Percentiles rank a stretch among this genome's conserved stretches.
Evolutionary conservation across 2,329 filamentous ascomycete species (phyloP).

Genomic region (Venturia nashicola): DNA sequence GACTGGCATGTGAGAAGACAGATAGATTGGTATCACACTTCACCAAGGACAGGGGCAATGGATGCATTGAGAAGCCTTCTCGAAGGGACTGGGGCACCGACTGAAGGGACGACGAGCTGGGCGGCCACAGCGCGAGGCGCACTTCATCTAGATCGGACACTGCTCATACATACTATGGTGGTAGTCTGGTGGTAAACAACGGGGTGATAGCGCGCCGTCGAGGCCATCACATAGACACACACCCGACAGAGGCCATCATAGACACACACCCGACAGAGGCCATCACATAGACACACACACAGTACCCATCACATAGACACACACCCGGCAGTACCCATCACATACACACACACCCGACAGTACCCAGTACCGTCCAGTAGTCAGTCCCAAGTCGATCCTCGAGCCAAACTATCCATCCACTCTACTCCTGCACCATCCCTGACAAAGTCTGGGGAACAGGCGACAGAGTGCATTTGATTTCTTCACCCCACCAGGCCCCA

Average conservation of each 20-base stretch:
- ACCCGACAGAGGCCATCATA: too few species aligned
- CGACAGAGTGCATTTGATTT: background rate
- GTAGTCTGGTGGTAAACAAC: too few species aligned
- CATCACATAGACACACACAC: too few species aligned
- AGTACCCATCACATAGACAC: too few species aligned
- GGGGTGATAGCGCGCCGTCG: too few species aligned
- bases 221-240: too few species aligned
- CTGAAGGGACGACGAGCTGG: background rate
- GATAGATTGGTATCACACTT: background rate
- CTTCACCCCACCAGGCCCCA: background rate
- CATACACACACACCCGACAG: too few species aligned
- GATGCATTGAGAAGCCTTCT: background rate
- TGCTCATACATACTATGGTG: too few species aligned
- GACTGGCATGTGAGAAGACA: background rate
- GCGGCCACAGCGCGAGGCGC: background rate
- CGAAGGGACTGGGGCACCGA: background rate
- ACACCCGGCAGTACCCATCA: too few species aligned
- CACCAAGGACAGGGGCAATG: background rate
- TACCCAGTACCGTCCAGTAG: background rate
- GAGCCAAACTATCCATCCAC: background rate
- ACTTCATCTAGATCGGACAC: background rate
- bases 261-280: too few species aligned
- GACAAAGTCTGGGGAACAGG: slow-evolving; percentile 1
- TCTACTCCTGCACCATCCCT: background rate
- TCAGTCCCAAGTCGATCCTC: background rate